Conservation (phyloP, 345 rosid genomes). For the Acer yangbiense region DNA sequence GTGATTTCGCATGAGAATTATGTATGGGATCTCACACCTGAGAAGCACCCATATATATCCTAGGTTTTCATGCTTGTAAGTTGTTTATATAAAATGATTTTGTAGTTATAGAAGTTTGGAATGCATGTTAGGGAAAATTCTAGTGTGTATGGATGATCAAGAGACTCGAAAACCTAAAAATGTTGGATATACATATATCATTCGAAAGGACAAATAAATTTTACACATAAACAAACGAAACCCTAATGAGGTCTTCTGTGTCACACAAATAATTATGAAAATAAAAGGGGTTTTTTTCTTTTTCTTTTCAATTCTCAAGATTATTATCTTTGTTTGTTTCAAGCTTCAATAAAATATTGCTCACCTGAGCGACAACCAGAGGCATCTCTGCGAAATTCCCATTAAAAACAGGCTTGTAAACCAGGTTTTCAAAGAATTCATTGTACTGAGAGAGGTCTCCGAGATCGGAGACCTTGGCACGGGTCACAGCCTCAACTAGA, state of each 20-base stretch:
- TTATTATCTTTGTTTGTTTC: neutral
- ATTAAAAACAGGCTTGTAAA: slow-evolving; percentile 45
- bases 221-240: slow-evolving; percentile 15
- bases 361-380: slow-evolving; percentile 67
- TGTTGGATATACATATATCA: neutral
- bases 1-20: too few relatives aligned
- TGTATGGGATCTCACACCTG: too few relatives aligned
- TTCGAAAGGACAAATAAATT: neutral
- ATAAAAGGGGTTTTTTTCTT: neutral
- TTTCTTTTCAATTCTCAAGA: neutral
- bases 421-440: slow-evolving; percentile 53
- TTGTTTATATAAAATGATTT: slow-evolving; percentile 1
- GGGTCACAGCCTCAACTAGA: slow-evolving; percentile 47
- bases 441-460: slow-evolving; percentile 59
- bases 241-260: slow-evolving; percentile 7
- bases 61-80: neutral
- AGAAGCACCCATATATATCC: neutral
- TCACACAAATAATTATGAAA: neutral
- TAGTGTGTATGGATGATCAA: neutral
- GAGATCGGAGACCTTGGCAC: slow-evolving; percentile 48
- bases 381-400: slow-evolving; percentile 55
- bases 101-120: neutral
- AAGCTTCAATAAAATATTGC: slow-evolving; percentile 10
- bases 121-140: neutral
- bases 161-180: slow-evolving; percentile 1